A percentile compares a stretch with the other conserved stretches of the same genome.
Evolutionary conservation across 148 eudicot genomes (phyloP).

Genomic region (Tetragonia tetragonoides): DNA sequence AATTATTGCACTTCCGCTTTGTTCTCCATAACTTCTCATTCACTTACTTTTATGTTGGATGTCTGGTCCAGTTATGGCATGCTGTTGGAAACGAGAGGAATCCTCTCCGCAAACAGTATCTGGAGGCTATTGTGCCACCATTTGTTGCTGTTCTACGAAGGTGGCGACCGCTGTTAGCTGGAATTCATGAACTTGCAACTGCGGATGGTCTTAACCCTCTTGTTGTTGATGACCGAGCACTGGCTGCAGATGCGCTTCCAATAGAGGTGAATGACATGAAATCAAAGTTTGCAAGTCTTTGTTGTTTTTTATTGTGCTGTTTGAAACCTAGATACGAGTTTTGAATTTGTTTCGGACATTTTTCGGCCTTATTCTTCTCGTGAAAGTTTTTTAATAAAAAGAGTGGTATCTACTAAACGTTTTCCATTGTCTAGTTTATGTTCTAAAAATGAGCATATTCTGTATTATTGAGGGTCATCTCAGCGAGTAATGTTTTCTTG

Average conservation of each 20-base stretch:
- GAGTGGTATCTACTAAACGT: not conserved
- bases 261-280: constrained; percentile 61
- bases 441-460: not conserved
- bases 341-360: not conserved
- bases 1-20: not conserved
- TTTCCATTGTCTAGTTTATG: constrained; percentile 6
- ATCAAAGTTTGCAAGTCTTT: not conserved
- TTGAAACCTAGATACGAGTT: not conserved
- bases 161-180: constrained; percentile 97
- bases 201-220: constrained; percentile 88
- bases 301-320: not conserved
- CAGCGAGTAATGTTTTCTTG: not conserved
- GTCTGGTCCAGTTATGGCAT: constrained; percentile 79
- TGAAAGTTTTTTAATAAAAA: not conserved
- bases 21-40: not conserved
- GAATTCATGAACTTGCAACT: constrained; percentile 92
- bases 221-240: constrained; percentile 78
- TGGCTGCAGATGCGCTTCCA: constrained; percentile 91
- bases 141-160: constrained; percentile 88
- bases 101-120: constrained; percentile 84
- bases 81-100: constrained; percentile 71
- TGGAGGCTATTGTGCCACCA: constrained; percentile 90
- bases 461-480: constrained; percentile 1
- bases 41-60: constrained; percentile 2
- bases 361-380: not conserved